phyloP scores from a whole-genome alignment of 2,329 filamentous ascomycete species.

The Pseudocercospora pini-densiflorae region DNA sequence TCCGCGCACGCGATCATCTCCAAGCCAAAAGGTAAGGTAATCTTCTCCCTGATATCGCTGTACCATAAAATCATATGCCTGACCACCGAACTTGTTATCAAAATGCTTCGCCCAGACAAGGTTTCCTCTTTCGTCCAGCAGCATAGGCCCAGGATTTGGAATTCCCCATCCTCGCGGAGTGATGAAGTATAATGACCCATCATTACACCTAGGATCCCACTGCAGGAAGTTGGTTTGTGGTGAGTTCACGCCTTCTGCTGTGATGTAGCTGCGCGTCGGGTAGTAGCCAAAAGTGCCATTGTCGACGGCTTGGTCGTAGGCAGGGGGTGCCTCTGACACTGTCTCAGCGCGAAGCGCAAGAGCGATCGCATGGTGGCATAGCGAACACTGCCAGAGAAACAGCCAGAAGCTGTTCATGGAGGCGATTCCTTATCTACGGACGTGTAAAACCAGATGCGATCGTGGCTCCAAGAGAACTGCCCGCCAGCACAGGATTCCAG shows the following conservation, averaged over 20 bases:
- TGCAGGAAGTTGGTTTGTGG: slow-evolving; percentile 36
- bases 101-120: slow-evolving; percentile 40
- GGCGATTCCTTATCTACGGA: slow-evolving; percentile 13
- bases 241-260: slow-evolving; percentile 29
- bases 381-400: slow-evolving; percentile 32
- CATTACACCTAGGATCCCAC: slow-evolving; percentile 35
- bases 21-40: slow-evolving; percentile 46
- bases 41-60: slow-evolving; percentile 42
- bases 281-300: slow-evolving; percentile 38
- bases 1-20: slow-evolving; percentile 43
- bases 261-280: slow-evolving; percentile 33
- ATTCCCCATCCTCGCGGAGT: slow-evolving; percentile 40
- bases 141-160: slow-evolving; percentile 38
- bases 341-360: slow-evolving; percentile 2
- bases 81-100: slow-evolving; percentile 38
- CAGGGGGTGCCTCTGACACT: slow-evolving; percentile 14
- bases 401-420: slow-evolving; percentile 28
- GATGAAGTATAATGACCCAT: slow-evolving; percentile 37
- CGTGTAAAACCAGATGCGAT: neutral
- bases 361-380: slow-evolving; percentile 25
- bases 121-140: slow-evolving; percentile 38
- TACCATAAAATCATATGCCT: slow-evolving; percentile 43
- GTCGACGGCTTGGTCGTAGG: slow-evolving; percentile 33
- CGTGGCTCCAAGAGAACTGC: neutral
- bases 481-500: neutral